Evolutionary conservation across 78 protist species (phyloP).

Genomic region (Mantamonas sphyraenae): DNA sequence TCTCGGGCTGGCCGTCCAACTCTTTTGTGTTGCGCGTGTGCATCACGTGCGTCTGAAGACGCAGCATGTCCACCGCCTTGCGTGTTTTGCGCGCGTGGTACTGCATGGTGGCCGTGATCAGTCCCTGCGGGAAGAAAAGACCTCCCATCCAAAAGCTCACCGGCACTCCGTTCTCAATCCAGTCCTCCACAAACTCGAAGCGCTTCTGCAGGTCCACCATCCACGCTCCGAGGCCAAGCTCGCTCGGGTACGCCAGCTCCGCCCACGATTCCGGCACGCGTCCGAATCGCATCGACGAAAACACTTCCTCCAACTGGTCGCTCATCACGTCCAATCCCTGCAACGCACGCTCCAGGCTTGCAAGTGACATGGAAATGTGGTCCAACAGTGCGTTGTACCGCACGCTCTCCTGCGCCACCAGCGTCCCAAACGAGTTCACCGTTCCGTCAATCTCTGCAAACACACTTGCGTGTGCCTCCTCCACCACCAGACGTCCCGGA

Average conservation of each 20-base stretch:
- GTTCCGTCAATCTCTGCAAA: background rate
- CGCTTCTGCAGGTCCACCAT: constrained; percentile 34
- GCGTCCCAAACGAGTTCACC: constrained; percentile 30
- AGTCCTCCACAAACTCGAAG: constrained; percentile 17
- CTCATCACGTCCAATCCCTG: constrained; percentile 42
- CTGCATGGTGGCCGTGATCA: background rate
- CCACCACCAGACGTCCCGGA: background rate
- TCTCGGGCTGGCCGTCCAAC: background rate
- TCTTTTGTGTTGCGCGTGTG: background rate
- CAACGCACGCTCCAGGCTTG: constrained; percentile 21
- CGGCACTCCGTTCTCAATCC: constrained; percentile 54
- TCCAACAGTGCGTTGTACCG: constrained; percentile 49
- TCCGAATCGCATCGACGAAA: background rate
- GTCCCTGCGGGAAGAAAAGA: background rate
- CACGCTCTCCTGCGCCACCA: constrained; percentile 65
- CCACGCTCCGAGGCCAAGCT: constrained; percentile 48
- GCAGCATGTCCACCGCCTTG: constrained; percentile 21
- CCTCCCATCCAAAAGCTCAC: constrained; percentile 45
- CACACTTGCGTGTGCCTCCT: too few relatives aligned
- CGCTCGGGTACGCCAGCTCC: constrained; percentile 19
- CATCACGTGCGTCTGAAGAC: background rate
- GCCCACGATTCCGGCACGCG: constrained; percentile 24
- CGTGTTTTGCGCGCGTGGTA: background rate
- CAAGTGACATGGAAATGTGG: constrained; percentile 1
- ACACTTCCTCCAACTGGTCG: constrained; percentile 23